Conservation (phyloP, 805 yeast genomes). For the Yarrowia sp. region DNA sequence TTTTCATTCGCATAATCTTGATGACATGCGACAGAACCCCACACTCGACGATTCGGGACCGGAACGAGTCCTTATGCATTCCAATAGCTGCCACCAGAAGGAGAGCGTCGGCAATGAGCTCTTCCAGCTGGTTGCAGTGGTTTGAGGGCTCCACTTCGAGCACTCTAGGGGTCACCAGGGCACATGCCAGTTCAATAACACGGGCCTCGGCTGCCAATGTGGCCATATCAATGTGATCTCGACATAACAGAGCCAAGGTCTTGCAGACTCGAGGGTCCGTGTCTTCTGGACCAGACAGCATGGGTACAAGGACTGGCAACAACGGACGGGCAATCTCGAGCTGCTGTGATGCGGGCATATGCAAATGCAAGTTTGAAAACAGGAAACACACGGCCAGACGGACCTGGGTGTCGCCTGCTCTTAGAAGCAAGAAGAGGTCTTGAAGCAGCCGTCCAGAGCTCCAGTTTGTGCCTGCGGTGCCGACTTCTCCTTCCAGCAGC, state of each 20-base stretch:
- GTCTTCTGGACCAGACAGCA: slow-evolving; percentile 44
- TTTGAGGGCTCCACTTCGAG: slow-evolving; percentile 40
- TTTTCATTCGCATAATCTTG: slow-evolving; percentile 44
- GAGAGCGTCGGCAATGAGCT: slow-evolving; percentile 46
- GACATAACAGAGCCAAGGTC: slow-evolving; percentile 48
- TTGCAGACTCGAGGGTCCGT: slow-evolving; percentile 43
- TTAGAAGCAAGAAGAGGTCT: slow-evolving; percentile 41
- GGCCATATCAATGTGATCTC: slow-evolving; percentile 48
- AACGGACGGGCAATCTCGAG: slow-evolving; percentile 43
- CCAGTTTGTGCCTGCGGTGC: slow-evolving; percentile 31
- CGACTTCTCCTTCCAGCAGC: slow-evolving; percentile 38
- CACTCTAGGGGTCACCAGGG: slow-evolving; percentile 39
- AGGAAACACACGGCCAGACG: slow-evolving; percentile 45
- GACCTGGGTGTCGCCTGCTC: slow-evolving; percentile 42
- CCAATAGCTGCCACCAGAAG: slow-evolving; percentile 49
- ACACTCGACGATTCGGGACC: slow-evolving; percentile 47
- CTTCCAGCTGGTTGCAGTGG: slow-evolving; percentile 43
- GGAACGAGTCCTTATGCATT: slow-evolving; percentile 47
- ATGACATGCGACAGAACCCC: slow-evolving; percentile 46
- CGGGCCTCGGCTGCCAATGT: slow-evolving; percentile 50
- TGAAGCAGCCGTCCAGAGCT: slow-evolving; percentile 41
- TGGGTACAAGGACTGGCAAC: slow-evolving; percentile 49
- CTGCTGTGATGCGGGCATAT: slow-evolving; percentile 41
- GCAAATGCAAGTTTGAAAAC: slow-evolving; percentile 44
- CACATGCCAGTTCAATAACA: slow-evolving; percentile 46